phyloP scores from a whole-genome alignment of 345 rosid genomes.

The Psidium friedrichsthalianum region DNA sequence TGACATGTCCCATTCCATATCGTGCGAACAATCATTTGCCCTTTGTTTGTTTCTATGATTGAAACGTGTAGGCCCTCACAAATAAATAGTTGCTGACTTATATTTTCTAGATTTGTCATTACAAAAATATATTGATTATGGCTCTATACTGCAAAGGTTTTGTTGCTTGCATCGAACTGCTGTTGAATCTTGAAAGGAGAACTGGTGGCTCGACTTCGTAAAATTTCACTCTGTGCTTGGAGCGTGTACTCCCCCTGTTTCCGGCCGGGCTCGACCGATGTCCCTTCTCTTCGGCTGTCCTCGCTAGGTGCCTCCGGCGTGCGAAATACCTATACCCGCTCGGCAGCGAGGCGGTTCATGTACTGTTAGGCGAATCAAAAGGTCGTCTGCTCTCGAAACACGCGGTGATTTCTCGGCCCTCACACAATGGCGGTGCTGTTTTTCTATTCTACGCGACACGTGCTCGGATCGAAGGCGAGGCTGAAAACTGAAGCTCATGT shows the following conservation, averaged over 20 bases:
- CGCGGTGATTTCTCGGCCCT: neutral
- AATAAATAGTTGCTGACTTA: neutral
- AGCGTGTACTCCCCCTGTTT: neutral
- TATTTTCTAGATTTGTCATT: neutral
- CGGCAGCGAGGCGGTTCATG: neutral
- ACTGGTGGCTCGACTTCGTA: too few relatives aligned
- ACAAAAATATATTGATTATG: neutral
- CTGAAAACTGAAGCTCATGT: neutral
- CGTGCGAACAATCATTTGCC: neutral
- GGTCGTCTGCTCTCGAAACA: neutral
- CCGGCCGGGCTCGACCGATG: neutral
- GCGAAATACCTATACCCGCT: neutral
- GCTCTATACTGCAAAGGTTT: neutral
- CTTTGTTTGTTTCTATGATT: neutral
- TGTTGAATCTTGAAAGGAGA: neutral
- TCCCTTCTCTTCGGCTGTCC: too few relatives aligned
- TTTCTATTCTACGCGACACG: neutral
- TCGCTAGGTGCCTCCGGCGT: too few relatives aligned
- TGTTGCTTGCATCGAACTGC: neutral
- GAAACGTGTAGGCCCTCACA: neutral
- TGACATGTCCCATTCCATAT: neutral
- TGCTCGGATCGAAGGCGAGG: neutral
- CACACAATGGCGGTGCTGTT: neutral
- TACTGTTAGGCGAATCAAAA: neutral
- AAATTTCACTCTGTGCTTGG: neutral